Percentiles rank a stretch among this genome's conserved stretches.
Conservation (phyloP, 208 protist species). For the Wallacemonas sp. region DNA sequence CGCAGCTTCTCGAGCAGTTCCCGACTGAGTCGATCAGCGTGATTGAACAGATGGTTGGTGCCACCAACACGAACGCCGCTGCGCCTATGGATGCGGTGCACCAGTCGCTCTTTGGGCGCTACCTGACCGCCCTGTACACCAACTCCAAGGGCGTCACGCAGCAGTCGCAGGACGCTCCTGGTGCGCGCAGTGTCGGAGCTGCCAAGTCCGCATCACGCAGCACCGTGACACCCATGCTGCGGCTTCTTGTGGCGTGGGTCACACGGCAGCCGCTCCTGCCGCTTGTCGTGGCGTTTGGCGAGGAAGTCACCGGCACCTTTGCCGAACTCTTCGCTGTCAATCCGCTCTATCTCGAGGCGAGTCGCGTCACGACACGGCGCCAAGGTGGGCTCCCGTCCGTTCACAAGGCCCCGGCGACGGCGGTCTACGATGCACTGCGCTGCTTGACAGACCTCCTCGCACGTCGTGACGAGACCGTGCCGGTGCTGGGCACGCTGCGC, state of each 20-base stretch:
- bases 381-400: conserved; percentile 6
- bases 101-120: conserved; percentile 40
- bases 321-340: conserved; percentile 72
- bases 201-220: conserved; percentile 24
- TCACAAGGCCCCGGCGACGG: conserved; percentile 37
- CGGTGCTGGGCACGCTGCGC: background rate
- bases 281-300: conserved; percentile 52
- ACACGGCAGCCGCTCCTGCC: conserved; percentile 48
- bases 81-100: conserved; percentile 36
- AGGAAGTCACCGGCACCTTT: conserved; percentile 56
- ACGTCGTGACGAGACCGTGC: conserved; percentile 44
- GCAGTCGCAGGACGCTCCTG: background rate
- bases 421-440: conserved; percentile 66
- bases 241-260: conserved; percentile 70
- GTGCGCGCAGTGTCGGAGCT: background rate
- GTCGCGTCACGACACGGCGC: background rate
- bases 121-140: conserved; percentile 27
- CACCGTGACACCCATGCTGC: conserved; percentile 63
- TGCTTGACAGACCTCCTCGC: conserved; percentile 73
- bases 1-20: conserved; percentile 81
- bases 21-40: conserved; percentile 60
- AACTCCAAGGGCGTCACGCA: conserved; percentile 35
- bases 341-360: conserved; percentile 5
- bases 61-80: conserved; percentile 17
- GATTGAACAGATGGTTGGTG: conserved; percentile 17